Base-by-base conservation (phyloP, 2,329 filamentous ascomycete genomes). In the Rhytidhysteron rufulum region DNA sequence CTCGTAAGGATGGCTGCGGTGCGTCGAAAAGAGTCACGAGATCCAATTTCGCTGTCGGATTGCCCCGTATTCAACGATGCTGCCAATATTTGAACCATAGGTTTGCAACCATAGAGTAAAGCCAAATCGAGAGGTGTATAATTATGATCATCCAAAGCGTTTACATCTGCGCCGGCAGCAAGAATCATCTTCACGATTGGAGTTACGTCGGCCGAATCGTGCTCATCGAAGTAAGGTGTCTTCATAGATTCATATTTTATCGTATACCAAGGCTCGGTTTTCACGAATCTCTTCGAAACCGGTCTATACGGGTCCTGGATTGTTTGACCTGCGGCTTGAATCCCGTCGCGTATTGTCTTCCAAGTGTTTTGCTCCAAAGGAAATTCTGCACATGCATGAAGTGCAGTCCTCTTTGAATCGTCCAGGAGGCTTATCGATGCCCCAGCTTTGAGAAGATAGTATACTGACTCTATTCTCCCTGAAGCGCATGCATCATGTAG, bases 401-500 rank as follows among this genome's bases (percentile, higher is more conserved):
- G 18, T 22, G 16, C 10, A 38, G 10, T 41, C 18, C 33, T 19
- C 5, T 35, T 16, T 13, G 16, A 17, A 22, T 19, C 27, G 19
- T 38, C 25, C 18, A 32, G 13, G 31, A 30, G 18, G 35, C 37
- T 29, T 24, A 42, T 31, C 3, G 20, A 18, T 4, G 48, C 48
- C 4, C 48, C 46, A 10, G 44, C 45, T 16, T 53, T 39, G n/a
- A 51, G 19, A 2, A 51, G 40, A 13, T 48, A 16, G 19, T 34
- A 20, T 10, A 51, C 46, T 9, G 31, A 38, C 20, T 51, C 50
- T 10, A 19, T 16, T 27, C 32, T 25, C 10, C 47, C 47, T 6
- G 44, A 48, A n/a, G 10, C 25, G 24, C 44, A 50, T 18, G 50
- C 50, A 38, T 53, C 47, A 31, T 39, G 45, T 15, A 53, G 39